phyloP scores from a whole-genome alignment of 306 rosid genomes.

The Pyrus pyrifolia region DNA sequence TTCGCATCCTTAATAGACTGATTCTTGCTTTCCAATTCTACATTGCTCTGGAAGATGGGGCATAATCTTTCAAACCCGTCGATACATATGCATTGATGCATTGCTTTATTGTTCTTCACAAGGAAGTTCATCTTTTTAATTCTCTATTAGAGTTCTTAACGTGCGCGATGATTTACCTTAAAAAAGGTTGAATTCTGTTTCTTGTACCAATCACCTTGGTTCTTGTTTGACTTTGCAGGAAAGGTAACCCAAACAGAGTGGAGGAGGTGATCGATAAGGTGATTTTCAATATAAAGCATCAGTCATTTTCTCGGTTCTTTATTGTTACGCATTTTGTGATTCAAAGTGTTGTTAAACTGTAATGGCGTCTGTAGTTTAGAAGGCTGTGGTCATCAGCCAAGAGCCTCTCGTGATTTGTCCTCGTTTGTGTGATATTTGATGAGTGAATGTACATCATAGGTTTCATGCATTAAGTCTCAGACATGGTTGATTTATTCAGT shows the following conservation, averaged over 20 bases:
- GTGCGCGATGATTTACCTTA: neutral
- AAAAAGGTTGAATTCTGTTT: neutral
- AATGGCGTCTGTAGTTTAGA: constrained; percentile 28
- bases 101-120: neutral
- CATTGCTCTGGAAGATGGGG: neutral
- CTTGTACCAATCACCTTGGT: neutral
- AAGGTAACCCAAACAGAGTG: constrained; percentile 85
- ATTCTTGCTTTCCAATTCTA: neutral
- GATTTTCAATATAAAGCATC: constrained; percentile 21
- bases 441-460: constrained; percentile 96
- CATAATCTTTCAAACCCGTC: neutral
- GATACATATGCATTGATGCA: neutral
- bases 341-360: constrained; percentile 25
- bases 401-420: constrained; percentile 40
- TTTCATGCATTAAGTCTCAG: constrained; percentile 28
- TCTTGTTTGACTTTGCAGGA: constrained; percentile 45
- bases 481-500: constrained; percentile 28
- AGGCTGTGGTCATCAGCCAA: constrained; percentile 34
- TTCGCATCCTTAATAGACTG: neutral
- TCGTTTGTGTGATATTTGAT: constrained; percentile 52
- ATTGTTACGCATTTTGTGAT: constrained; percentile 38
- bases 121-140: neutral
- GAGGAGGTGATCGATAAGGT: constrained; percentile 84
- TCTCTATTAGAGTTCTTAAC: neutral
- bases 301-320: constrained; percentile 27